These are phyloP conservation scores for Salvia sclarea DNA, from an alignment of 305 asterid species.

Conservation along the genomic window DNA sequence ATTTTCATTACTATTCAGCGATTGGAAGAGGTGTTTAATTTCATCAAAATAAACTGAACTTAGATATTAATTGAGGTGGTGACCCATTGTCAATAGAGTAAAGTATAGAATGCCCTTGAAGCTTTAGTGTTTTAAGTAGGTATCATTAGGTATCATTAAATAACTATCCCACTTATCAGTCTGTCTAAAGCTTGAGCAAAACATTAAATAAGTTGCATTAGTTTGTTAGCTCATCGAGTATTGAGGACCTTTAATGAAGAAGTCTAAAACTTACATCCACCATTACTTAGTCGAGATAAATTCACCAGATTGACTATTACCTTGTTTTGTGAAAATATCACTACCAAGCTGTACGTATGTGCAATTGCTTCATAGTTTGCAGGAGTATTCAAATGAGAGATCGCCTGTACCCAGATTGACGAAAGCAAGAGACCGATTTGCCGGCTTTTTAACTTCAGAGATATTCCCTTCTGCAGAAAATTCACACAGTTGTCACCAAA, in stretches of 20 bases:
- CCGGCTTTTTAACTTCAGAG: constrained; percentile 66
- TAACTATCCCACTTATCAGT: neutral
- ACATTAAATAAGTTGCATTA: neutral
- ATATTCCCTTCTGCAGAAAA: constrained; percentile 60
- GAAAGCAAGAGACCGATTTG: constrained; percentile 81
- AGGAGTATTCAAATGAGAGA: constrained; percentile 61
- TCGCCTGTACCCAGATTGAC: constrained; percentile 78
- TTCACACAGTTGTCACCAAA: constrained; percentile 31
- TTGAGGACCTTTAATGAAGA: neutral
- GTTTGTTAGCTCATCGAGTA: neutral
- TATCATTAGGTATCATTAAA: neutral
- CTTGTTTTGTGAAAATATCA: constrained; percentile 72
- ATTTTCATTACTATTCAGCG: neutral
- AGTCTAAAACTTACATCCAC: neutral
- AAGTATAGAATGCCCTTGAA: neutral
- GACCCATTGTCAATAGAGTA: neutral
- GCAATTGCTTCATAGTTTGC: constrained; percentile 83
- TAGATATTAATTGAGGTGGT: neutral
- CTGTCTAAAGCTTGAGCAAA: constrained; percentile 1
- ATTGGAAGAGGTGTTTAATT: neutral
- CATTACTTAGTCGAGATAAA: constrained; percentile 22
- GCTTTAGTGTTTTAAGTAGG: neutral
- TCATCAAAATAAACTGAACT: neutral
- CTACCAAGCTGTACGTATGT: constrained; percentile 72
- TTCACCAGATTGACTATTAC: constrained; percentile 36